Evolutionary conservation across 139 green algal genomes (phyloP).

Genomic region (Dunaliella primolecta): DNA sequence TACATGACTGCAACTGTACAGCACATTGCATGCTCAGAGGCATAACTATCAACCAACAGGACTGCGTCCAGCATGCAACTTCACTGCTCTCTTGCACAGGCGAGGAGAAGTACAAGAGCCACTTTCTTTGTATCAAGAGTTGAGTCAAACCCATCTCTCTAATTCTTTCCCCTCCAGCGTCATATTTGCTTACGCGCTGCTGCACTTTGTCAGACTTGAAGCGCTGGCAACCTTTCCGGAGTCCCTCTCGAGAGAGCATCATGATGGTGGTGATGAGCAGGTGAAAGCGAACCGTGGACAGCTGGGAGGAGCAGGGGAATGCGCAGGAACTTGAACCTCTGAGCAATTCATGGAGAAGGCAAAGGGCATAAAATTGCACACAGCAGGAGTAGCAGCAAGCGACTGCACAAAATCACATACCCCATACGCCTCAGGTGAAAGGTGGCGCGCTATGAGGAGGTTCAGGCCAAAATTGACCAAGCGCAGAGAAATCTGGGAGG

Average conservation of each 20-base stretch:
- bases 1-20: too few species aligned
- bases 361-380: background rate
- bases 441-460: slow-evolving; percentile 62
- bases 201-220: slow-evolving; percentile 20
- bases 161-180: too few species aligned
- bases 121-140: too few species aligned
- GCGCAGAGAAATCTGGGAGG: background rate
- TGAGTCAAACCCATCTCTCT: too few species aligned
- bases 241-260: slow-evolving; percentile 81
- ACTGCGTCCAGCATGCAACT: too few species aligned
- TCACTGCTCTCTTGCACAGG: too few species aligned
- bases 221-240: slow-evolving; percentile 78
- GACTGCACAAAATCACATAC: slow-evolving; percentile 33
- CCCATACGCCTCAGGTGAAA: slow-evolving; percentile 79
- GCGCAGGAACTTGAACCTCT: background rate
- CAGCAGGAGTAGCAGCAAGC: background rate
- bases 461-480: slow-evolving; percentile 85
- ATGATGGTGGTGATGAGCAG: slow-evolving; percentile 87
- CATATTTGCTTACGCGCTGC: too few species aligned
- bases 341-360: background rate
- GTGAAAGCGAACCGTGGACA: slow-evolving; percentile 84
- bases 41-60: too few species aligned
- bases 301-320: slow-evolving; percentile 31
- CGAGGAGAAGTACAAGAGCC: too few species aligned
- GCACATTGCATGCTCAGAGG: too few species aligned